These are phyloP conservation scores for Alternaria novae-zelandiae DNA, from an alignment of 2,329 filamentous ascomycete genomes.

Conservation along the genomic window DNA sequence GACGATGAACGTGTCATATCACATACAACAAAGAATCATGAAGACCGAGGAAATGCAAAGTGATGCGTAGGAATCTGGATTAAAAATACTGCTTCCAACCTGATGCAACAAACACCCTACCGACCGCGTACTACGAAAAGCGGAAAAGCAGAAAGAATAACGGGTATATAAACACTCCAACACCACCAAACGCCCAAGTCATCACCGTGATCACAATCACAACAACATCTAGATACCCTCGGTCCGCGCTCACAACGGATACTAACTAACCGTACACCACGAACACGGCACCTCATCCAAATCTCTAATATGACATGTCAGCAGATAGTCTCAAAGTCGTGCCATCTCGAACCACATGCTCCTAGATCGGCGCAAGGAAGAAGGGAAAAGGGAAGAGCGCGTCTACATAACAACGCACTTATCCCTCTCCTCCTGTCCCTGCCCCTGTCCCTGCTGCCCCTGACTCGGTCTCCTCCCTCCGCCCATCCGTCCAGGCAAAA, in stretches of 20 bases:
- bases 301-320: not conserved
- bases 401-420: slow-evolving; percentile 45
- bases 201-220: not conserved
- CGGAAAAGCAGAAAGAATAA: not conserved
- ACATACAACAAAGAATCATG: too few relatives aligned
- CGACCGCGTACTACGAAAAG: not conserved
- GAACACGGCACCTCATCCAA: not conserved
- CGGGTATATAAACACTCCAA: not conserved
- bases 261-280: not conserved
- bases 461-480: not conserved
- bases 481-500: slow-evolving; percentile 19
- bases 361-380: too few relatives aligned
- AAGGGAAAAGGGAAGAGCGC: not conserved
- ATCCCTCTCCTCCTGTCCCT: slow-evolving; percentile 30
- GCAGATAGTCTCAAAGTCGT: too few relatives aligned
- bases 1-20: too few relatives aligned
- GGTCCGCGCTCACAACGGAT: not conserved
- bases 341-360: too few relatives aligned
- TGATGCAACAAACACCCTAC: not conserved
- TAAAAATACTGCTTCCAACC: not conserved
- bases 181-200: not conserved
- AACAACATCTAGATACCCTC: not conserved
- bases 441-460: not conserved
- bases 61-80: not conserved
- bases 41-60: not conserved